Conservation (phyloP, 305 asterid species). For the Fraxinus nigra region DNA sequence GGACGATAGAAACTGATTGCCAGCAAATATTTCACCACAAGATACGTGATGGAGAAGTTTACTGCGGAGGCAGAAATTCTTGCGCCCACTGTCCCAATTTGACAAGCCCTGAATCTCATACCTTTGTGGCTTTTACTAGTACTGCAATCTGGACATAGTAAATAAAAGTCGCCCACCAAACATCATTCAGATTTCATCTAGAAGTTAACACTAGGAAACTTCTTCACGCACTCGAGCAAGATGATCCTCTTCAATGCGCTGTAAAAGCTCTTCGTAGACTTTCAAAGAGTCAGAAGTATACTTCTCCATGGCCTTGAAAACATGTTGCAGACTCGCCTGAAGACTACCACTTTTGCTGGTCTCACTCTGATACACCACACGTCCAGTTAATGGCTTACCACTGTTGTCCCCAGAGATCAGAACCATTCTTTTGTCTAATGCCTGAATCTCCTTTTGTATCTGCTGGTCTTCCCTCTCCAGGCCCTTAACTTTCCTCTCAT, state of each 20-base stretch:
- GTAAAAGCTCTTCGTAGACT: constrained; percentile 72
- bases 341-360: constrained; percentile 63
- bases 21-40: neutral
- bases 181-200: neutral
- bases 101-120: neutral
- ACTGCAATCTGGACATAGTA: neutral
- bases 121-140: neutral
- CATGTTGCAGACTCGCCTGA: constrained; percentile 66
- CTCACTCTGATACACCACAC: constrained; percentile 78
- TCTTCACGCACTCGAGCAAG: constrained; percentile 43
- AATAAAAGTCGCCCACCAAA: neutral
- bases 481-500: constrained; percentile 71
- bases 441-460: constrained; percentile 80
- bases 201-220: constrained; percentile 27
- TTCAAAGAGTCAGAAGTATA: constrained; percentile 56
- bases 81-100: constrained; percentile 8
- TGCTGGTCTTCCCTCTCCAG: constrained; percentile 84
- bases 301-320: constrained; percentile 86
- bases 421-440: constrained; percentile 66
- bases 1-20: neutral
- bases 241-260: constrained; percentile 72
- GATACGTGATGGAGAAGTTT: neutral
- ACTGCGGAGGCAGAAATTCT: neutral
- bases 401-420: constrained; percentile 45
- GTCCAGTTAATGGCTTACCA: constrained; percentile 51